phyloP scores from a whole-genome alignment of 2,329 filamentous ascomycete species.

The Calonectria ilicicola region DNA sequence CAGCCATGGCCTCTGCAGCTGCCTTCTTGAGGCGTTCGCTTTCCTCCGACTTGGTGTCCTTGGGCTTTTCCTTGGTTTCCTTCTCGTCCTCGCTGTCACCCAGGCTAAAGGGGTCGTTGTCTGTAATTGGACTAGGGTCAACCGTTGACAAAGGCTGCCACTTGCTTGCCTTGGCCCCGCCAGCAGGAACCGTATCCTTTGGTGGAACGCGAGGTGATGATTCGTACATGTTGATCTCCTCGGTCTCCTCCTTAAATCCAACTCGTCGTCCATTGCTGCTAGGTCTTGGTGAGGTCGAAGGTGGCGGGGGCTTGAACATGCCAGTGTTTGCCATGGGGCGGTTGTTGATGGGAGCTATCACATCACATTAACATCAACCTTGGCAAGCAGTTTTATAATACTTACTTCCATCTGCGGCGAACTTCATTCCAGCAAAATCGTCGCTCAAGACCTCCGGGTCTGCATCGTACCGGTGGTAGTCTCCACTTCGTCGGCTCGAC shows the following conservation, averaged over 20 bases:
- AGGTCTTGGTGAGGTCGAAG: slow-evolving; percentile 63
- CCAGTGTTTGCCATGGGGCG: slow-evolving; percentile 81
- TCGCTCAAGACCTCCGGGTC: slow-evolving; percentile 92
- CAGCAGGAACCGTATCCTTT: slow-evolving; percentile 60
- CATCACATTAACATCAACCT: slow-evolving; percentile 30
- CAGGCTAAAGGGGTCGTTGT: slow-evolving; percentile 96
- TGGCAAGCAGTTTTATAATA: slow-evolving; percentile 16
- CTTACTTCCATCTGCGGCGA: slow-evolving; percentile 73
- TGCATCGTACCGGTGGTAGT: slow-evolving; percentile 93
- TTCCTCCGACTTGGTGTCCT: slow-evolving; percentile 67
- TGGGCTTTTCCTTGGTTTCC: slow-evolving; percentile 66
- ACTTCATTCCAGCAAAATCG: slow-evolving; percentile 82
- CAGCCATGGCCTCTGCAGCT: slow-evolving; percentile 71
- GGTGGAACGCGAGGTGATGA: slow-evolving; percentile 67
- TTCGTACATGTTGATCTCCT: slow-evolving; percentile 84
- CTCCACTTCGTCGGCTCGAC: slow-evolving; percentile 78
- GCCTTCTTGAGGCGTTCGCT: slow-evolving; percentile 74
- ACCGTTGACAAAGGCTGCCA: slow-evolving; percentile 95
- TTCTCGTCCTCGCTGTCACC: slow-evolving; percentile 97
- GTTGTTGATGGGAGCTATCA: slow-evolving; percentile 51
- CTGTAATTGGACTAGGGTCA: slow-evolving; percentile 82
- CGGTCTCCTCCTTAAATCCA: slow-evolving; percentile 72
- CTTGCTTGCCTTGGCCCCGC: slow-evolving; percentile 83
- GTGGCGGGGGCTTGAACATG: slow-evolving; percentile 78
- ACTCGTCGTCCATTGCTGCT: slow-evolving; percentile 62